Evolutionary conservation across 129 eudicot species (phyloP).

Genomic region (Lactuca saligna): DNA sequence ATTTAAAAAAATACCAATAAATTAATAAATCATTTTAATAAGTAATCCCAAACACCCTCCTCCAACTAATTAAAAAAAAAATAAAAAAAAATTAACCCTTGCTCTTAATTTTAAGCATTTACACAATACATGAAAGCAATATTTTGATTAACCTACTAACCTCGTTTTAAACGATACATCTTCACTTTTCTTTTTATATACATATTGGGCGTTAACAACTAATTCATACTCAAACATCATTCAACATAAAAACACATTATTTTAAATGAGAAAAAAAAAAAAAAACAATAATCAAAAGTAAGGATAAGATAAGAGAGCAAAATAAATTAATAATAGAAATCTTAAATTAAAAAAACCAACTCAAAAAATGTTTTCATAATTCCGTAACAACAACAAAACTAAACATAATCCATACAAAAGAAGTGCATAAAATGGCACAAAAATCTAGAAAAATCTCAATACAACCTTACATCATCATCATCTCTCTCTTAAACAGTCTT

Average conservation of each 20-base stretch:
- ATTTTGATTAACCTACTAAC: too few species aligned
- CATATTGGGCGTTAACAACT: background rate
- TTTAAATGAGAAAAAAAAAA: too few species aligned
- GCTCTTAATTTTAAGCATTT: too few species aligned
- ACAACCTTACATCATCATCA: constrained; percentile 26
- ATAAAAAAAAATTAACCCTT: too few species aligned
- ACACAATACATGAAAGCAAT: too few species aligned
- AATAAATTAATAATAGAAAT: constrained; percentile 19
- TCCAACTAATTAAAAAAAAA: too few species aligned
- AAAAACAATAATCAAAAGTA: background rate
- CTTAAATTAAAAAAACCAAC: constrained; percentile 29
- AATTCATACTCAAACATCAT: background rate
- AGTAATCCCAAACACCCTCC: too few species aligned
- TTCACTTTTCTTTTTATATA: too few species aligned
- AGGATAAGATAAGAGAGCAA: background rate
- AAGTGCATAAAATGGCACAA: constrained; percentile 30
- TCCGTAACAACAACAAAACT: constrained; percentile 23
- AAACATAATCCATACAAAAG: constrained; percentile 31
- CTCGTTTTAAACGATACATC: too few species aligned
- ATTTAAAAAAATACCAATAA: too few species aligned
- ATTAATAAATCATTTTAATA: too few species aligned
- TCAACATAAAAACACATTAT: background rate
- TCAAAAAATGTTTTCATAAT: constrained; percentile 34
- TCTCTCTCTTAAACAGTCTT: constrained; percentile 30
- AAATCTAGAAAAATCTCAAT: constrained; percentile 21